These are phyloP conservation scores for Limonium bicolor DNA, from an alignment of 148 eudicot species.

Conservation along the genomic window DNA sequence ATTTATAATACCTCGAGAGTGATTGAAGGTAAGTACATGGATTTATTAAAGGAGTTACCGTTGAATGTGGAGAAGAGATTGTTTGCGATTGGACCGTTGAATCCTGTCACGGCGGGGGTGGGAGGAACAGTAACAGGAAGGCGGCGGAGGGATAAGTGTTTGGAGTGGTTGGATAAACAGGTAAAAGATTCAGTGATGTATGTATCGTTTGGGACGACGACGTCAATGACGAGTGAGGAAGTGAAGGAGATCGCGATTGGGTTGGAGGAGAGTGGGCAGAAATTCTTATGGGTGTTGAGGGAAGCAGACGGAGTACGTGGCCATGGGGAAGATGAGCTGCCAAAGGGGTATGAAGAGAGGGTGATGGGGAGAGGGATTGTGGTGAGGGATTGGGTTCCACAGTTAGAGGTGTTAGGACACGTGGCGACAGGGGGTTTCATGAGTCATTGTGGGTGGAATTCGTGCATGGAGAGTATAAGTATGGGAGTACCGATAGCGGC, in stretches of 20 bases:
- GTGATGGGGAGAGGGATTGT: slow-evolving; percentile 25
- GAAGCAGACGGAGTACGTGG: slow-evolving; percentile 28
- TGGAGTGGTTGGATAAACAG: slow-evolving; percentile 51
- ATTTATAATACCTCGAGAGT: slow-evolving; percentile 20
- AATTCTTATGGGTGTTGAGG: slow-evolving; percentile 58
- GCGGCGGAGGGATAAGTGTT: slow-evolving; percentile 8
- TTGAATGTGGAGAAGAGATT: slow-evolving; percentile 9
- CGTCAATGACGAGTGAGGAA: slow-evolving; percentile 29
- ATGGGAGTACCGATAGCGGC: slow-evolving; percentile 51
- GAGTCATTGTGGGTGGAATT: slow-evolving; percentile 69
- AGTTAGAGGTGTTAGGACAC: slow-evolving; percentile 44
- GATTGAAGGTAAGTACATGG: slow-evolving; percentile 23
- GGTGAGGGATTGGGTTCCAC: slow-evolving; percentile 54
- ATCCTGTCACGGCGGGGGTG: slow-evolving; percentile 2
- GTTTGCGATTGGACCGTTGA: slow-evolving; percentile 35
- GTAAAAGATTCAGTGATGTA: slow-evolving; percentile 30
- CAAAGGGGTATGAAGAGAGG: slow-evolving; percentile 47
- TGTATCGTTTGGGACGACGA: slow-evolving; percentile 51
- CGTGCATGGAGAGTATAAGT: slow-evolving; percentile 46
- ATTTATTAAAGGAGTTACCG: slow-evolving; percentile 12
- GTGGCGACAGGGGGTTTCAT: slow-evolving; percentile 37
- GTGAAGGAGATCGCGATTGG: slow-evolving; percentile 45
- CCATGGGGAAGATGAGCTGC: slow-evolving; percentile 16
- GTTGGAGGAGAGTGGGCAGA: slow-evolving; percentile 30
- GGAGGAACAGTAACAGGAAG: too few species aligned